These are phyloP conservation scores for Pistacia integerrima DNA, from an alignment of 345 rosid genomes.

Conservation along the genomic window DNA sequence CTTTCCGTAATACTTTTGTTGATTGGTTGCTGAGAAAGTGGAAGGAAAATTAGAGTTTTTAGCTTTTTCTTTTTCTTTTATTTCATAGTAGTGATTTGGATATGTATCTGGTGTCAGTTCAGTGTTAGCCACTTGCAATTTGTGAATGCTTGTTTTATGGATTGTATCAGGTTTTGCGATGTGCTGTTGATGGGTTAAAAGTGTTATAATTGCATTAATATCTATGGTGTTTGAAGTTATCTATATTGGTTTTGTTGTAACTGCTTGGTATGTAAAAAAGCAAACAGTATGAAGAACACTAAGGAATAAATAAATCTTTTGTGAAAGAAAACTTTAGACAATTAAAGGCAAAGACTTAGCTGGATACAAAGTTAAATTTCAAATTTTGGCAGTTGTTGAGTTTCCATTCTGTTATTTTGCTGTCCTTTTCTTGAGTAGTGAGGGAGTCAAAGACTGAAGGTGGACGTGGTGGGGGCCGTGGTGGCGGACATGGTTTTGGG, in stretches of 20 bases:
- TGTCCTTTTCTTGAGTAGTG: conserved; percentile 43
- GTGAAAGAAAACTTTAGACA: background rate
- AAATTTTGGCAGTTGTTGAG: too few relatives aligned
- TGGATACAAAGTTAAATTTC: background rate
- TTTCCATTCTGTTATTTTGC: background rate
- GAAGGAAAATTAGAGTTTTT: background rate
- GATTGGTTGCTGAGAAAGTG: background rate
- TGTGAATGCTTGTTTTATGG: background rate
- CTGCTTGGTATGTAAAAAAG: background rate
- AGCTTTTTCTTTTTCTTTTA: background rate
- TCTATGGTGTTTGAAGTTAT: background rate
- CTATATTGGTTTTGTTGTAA: background rate
- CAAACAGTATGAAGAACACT: too few relatives aligned
- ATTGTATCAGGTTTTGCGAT: background rate
- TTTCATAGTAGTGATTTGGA: background rate
- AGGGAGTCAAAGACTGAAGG: conserved; percentile 71
- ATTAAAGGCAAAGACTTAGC: background rate
- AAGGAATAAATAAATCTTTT: too few relatives aligned
- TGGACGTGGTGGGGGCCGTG: conserved; percentile 68
- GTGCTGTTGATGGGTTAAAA: background rate
- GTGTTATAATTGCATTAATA: background rate
- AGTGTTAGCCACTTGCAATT: background rate
- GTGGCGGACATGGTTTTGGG: conserved; percentile 55
- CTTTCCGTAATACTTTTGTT: background rate
- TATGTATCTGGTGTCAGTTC: background rate